Percentiles rank a stretch among this genome's conserved stretches.
These are phyloP conservation scores for Nannochloropsis gaditana DNA, from an alignment of 108 stramenopile species.

Conservation along the genomic window DNA sequence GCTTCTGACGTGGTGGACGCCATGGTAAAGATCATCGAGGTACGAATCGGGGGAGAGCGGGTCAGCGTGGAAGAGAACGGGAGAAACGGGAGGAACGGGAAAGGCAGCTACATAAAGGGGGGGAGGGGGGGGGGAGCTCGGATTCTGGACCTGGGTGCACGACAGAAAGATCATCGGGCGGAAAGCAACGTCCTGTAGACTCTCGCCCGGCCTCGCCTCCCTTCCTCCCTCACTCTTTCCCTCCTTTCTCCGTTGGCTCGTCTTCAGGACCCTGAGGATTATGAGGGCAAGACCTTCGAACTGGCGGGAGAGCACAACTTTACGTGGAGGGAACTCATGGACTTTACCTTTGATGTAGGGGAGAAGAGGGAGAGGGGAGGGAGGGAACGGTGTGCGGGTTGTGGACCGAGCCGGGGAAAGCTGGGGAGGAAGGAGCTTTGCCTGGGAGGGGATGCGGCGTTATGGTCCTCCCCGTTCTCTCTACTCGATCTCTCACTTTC, in stretches of 20 bases:
- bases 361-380: constrained; percentile 31
- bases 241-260: neutral
- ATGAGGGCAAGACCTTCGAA: constrained; percentile 77
- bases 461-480: neutral
- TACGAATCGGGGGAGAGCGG: constrained; percentile 20
- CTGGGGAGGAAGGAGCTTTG: neutral
- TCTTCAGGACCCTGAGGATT: constrained; percentile 63
- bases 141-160: too few relatives aligned
- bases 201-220: neutral
- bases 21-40: constrained; percentile 47
- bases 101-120: too few relatives aligned
- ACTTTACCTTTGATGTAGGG: constrained; percentile 83
- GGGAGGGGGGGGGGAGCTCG: too few relatives aligned
- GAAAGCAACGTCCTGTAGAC: neutral
- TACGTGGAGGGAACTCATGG: constrained; percentile 78
- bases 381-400: neutral
- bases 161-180: too few relatives aligned
- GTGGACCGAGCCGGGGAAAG: neutral
- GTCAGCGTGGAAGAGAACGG: neutral
- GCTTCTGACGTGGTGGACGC: constrained; percentile 83
- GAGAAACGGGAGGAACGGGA: neutral
- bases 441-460: too few relatives aligned
- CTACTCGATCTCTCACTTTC: neutral
- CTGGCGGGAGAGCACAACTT: constrained; percentile 86
- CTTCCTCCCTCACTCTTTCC: neutral